Base-by-base conservation (phyloP, 345 rosid species). In the Leavenworthia alabamica region DNA sequence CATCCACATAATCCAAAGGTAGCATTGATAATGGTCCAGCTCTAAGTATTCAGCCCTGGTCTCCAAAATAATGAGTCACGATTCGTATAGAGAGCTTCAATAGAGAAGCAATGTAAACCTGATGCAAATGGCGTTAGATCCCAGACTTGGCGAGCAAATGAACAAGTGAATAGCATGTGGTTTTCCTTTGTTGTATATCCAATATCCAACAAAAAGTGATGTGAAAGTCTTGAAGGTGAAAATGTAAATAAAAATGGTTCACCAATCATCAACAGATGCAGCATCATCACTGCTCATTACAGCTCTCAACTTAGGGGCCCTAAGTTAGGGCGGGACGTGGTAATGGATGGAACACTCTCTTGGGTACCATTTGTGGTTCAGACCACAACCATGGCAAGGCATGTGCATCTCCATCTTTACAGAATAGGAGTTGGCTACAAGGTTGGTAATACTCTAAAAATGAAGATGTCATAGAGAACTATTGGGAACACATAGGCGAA, bases 351-450 rank as follows among this genome's bases (percentile, higher is more conserved):
- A 36, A 92, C 98, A 12, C 83, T 92, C 37, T 88, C 98, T 24
- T 89, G 98, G 98, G 81, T 83, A 58, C 96, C 98, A 35, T 92
- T 89, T 64, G 95, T 92, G 17, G 87, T 83, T 39, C 98, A 92
- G 71, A 92, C 96, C 6, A 76, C 89, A 72, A 83, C 96, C 3
- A 92, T 92, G 98, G 86, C 95, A 3, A 81, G 98, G 57, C 81
- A 84, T 24, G 98, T 92, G 45, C 98, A 89, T 56, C 85, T 85
- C 29, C 83, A 70, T 53, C 82, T 93, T 23, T 92, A 89, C 65
- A 82, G 98, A 23, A 92, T 93, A 97, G 97, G 96, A 60, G 67
- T 66, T 12, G 97, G 99, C 33, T 93, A 93, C 74, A 81, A 68
- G 71, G 82, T 77, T 17, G 78, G 68, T n/a, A 79, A n/a, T n/a